Base-by-base conservation (phyloP, 2,329 filamentous ascomycete species). In the Botrytis sinoallii region DNA sequence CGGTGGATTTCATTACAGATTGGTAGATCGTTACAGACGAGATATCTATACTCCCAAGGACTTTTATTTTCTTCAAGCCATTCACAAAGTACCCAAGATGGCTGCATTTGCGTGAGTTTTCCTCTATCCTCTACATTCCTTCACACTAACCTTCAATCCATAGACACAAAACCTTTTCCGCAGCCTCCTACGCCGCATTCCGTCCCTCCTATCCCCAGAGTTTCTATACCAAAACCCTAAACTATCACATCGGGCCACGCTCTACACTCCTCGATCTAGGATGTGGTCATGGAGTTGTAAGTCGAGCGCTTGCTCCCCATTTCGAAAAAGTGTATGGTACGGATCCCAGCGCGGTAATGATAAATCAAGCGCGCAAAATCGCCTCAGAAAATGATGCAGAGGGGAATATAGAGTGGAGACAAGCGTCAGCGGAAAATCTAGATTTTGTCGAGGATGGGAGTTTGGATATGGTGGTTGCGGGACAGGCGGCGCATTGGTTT, bases 401-500 rank as follows among this genome's bases (percentile, higher is more conserved):
- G 52, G 73, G 82, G 9, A 87, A 86, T 66, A 83, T 90, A 71
- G 80, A 81, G 0, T 89, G 88, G 77, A 83, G 80, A 2, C 82
- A 86, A 74, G 86, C 85, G 9, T 81, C 82, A 2, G 88, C 88
- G 1, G 89, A 92, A 77, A 83, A 87, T 71, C 80, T 90, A 5
- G 81, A 81, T 0, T 88, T 87, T 75, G 73, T 91, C 2, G 70
- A 79, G 0, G 85, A 87, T 73, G 82, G 79, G 8, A 85, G 83
- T 6, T 80, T 91, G 1, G 89, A 92, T 79, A 82, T 85, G 76
- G 82, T 85, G 1, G 82, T 85, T 0, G 84, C 85, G 0, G 85
- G 83, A 0, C 89, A 92, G 78, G 85, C 89, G 12, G 88, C 89
- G 59, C 90, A 92, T 79, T 92, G 90, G 90, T 92, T 92, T 80